Conservation (phyloP, 2,329 filamentous ascomycete species). For the Karstenula rhodostoma region DNA sequence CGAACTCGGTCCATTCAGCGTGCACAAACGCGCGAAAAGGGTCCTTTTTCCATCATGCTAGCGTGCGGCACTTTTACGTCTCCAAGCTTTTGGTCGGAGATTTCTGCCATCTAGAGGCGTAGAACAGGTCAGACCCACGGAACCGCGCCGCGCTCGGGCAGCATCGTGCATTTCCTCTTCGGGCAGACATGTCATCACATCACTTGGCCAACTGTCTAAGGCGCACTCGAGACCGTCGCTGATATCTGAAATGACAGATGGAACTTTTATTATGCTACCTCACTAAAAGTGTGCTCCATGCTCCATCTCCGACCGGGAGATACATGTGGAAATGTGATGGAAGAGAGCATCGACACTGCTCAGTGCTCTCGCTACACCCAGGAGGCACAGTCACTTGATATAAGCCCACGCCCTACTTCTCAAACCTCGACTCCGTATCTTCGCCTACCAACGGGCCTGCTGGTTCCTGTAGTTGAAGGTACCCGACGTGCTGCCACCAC, state of each 20-base stretch:
- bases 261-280: not conserved
- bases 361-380: not conserved
- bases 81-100: slow-evolving; percentile 1
- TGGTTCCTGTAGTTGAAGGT: slow-evolving; percentile 14
- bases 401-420: not conserved
- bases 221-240: not conserved
- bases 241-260: not conserved
- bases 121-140: slow-evolving; percentile 10
- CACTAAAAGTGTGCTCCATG: not conserved
- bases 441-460: slow-evolving; percentile 19
- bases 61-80: slow-evolving; percentile 7
- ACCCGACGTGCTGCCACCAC: slow-evolving; percentile 14
- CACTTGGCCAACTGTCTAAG: not conserved
- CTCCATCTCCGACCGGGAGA: not conserved
- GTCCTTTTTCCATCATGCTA: not conserved
- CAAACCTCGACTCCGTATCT: not conserved
- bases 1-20: slow-evolving; percentile 2
- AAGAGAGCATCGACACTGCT: not conserved
- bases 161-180: slow-evolving; percentile 12
- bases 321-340: not conserved
- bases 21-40: not conserved
- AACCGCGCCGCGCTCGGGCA: not conserved
- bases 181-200: not conserved
- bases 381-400: not conserved
- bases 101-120: not conserved